Conservation (phyloP, 83 land plant genomes). For the Thuja plicata region DNA sequence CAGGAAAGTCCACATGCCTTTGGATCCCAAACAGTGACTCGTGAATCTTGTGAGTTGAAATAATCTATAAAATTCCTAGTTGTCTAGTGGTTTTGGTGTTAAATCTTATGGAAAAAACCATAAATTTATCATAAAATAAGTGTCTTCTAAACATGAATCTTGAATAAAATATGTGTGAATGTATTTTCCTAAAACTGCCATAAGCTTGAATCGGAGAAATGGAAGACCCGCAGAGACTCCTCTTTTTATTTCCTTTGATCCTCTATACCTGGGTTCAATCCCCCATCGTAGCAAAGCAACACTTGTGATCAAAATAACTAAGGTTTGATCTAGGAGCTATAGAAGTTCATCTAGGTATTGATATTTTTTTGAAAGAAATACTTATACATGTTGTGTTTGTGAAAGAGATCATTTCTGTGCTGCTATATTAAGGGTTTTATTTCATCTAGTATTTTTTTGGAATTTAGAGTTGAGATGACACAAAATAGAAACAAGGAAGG, state of each 20-base stretch:
- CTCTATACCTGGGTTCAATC: not conserved
- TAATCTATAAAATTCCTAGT: not conserved
- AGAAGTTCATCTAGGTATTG: not conserved
- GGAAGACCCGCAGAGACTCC: no score
- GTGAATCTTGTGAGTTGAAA: not conserved
- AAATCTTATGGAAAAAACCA: no score
- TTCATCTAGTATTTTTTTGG: not conserved
- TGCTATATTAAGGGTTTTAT: no score
- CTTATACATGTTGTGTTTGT: not conserved
- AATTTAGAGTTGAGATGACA: constrained; percentile 8
- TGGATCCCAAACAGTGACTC: not conserved
- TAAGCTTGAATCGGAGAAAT: no score
- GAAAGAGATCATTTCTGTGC: not conserved
- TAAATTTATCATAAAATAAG: no score
- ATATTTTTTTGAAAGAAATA: not conserved
- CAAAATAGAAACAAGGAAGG: constrained; percentile 35
- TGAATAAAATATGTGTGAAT: no score
- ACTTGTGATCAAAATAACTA: no score
- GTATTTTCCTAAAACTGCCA: no score
- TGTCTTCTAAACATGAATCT: no score
- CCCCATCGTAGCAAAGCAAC: not conserved
- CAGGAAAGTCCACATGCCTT: not conserved
- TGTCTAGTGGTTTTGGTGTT: not conserved
- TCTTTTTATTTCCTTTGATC: not conserved
- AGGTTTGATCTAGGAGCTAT: no score